Percentiles rank a stretch among this genome's conserved stretches.
These are phyloP conservation scores for Mortierella sp. DNA, from an alignment of 371 early-diverging fungal genomes.

Conservation along the genomic window DNA sequence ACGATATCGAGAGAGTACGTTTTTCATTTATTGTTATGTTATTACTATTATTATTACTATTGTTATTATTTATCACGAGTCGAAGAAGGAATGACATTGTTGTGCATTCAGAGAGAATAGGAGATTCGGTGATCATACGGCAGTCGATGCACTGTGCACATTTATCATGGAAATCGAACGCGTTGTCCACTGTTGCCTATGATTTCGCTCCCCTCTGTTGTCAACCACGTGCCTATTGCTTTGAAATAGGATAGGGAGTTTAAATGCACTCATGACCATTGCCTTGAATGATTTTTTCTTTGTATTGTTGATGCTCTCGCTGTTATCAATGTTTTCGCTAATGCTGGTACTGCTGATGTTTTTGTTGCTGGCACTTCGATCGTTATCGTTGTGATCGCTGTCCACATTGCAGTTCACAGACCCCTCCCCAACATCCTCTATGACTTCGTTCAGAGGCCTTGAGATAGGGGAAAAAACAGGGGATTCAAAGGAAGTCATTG, in stretches of 20 bases:
- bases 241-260: not conserved
- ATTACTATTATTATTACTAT: too few relatives aligned
- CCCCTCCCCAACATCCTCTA: constrained; percentile 1
- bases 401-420: not conserved
- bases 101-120: not conserved
- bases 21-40: too few relatives aligned
- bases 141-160: not conserved
- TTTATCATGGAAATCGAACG: constrained; percentile 7
- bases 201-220: not conserved
- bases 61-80: too few relatives aligned
- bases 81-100: not conserved
- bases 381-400: not conserved
- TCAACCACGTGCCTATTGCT: not conserved
- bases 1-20: too few relatives aligned
- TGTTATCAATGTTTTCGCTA: not conserved
- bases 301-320: not conserved
- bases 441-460: not conserved
- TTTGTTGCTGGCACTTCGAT: not conserved
- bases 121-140: not conserved
- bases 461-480: not conserved
- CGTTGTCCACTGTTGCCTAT: not conserved
- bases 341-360: not conserved
- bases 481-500: not conserved
- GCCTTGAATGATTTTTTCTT: constrained; percentile 5
- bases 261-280: constrained; percentile 1